These are phyloP conservation scores for Coelastrella sp. DNA, from an alignment of 139 green algal species.

Conservation along the genomic window DNA sequence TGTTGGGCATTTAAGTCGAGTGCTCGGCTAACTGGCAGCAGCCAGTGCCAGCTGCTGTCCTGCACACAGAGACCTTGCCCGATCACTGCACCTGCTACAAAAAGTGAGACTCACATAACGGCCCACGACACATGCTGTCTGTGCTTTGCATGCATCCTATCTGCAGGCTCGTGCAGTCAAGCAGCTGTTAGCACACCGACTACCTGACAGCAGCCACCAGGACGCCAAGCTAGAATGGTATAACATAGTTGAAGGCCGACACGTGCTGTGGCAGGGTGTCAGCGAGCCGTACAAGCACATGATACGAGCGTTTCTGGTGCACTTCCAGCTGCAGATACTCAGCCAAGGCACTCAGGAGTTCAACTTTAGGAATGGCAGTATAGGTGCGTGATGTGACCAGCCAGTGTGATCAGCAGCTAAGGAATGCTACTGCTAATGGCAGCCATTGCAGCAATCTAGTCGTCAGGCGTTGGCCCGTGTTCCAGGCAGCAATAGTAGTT, in stretches of 20 bases:
- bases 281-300: slow-evolving; percentile 98
- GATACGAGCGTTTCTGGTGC: slow-evolving; percentile 97
- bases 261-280: slow-evolving; percentile 93
- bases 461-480: too few species aligned
- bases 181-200: slow-evolving; percentile 90
- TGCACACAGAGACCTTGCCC: too few species aligned
- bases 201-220: slow-evolving; percentile 64
- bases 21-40: too few species aligned
- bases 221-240: slow-evolving; percentile 86
- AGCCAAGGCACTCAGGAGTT: slow-evolving; percentile 87
- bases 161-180: slow-evolving; percentile 82
- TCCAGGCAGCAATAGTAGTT: too few species aligned
- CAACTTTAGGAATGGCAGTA: slow-evolving; percentile 92
- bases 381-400: too few species aligned
- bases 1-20: too few species aligned
- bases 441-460: background rate
- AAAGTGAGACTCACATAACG: background rate
- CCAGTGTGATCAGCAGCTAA: too few species aligned
- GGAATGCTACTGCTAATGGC: background rate
- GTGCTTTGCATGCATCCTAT: background rate
- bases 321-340: slow-evolving; percentile 96
- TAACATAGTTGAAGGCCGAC: slow-evolving; percentile 93
- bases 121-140: background rate
- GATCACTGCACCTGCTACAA: too few species aligned
- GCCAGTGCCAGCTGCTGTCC: too few species aligned